Percentiles rank a stretch among this genome's conserved stretches.
phyloP scores from a whole-genome alignment of 1,284 basidiomycete species.

The Tilletia indica region DNA sequence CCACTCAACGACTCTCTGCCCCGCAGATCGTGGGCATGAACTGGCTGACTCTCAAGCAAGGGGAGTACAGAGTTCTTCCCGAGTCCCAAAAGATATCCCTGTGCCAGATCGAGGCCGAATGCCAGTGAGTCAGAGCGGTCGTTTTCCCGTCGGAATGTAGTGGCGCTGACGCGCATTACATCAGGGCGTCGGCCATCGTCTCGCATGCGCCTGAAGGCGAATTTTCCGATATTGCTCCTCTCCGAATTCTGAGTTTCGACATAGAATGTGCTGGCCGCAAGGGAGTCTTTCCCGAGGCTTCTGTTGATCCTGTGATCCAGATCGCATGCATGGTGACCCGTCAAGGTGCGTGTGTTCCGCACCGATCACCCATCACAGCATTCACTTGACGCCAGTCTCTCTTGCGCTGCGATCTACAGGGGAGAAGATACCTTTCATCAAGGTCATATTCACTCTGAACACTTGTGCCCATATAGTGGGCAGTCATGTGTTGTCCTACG shows the following conservation, averaged over 20 bases:
- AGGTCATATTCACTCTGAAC: slow-evolving; percentile 55
- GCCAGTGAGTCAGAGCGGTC: slow-evolving; percentile 20
- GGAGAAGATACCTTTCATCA: slow-evolving; percentile 50
- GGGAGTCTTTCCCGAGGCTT: slow-evolving; percentile 52
- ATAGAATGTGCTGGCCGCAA: slow-evolving; percentile 56
- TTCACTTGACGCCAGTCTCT: no score
- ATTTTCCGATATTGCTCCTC: slow-evolving; percentile 52
- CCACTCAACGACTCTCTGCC: background rate
- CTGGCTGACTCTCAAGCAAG: slow-evolving; percentile 48
- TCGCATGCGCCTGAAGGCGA: slow-evolving; percentile 52
- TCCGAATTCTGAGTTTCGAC: slow-evolving; percentile 55
- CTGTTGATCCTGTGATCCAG: slow-evolving; percentile 54
- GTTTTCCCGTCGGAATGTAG: background rate
- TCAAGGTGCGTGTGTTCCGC: slow-evolving; percentile 32
- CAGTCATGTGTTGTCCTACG: slow-evolving; percentile 50
- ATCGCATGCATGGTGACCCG: slow-evolving; percentile 56
- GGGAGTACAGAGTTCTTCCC: slow-evolving; percentile 45
- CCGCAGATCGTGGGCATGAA: slow-evolving; percentile 55
- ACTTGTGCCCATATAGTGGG: slow-evolving; percentile 54
- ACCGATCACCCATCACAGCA: no score
- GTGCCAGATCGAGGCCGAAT: slow-evolving; percentile 54
- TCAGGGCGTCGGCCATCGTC: slow-evolving; percentile 38
- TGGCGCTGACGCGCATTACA: background rate
- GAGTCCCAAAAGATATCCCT: slow-evolving; percentile 39
- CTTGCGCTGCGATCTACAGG: background rate